Conservation (phyloP, 192 early-diverging fungal genomes). For the Coemansia sp. region DNA sequence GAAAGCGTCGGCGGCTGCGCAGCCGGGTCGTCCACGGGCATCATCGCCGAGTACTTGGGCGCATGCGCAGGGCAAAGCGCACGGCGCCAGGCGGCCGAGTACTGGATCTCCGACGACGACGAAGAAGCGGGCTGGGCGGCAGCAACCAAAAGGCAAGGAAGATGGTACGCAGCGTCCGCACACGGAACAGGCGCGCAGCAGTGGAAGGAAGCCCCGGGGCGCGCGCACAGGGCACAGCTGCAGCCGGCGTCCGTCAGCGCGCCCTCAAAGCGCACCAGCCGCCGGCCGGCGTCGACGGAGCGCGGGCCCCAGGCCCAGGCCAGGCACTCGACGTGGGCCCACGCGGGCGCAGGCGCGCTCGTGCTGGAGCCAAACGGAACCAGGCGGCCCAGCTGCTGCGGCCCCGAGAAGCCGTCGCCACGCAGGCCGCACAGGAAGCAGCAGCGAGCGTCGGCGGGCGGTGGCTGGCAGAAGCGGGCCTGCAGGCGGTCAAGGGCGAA, state of each 20-base stretch:
- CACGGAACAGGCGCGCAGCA: constrained; percentile 53
- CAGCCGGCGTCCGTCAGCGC: constrained; percentile 9
- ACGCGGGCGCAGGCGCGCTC: neutral
- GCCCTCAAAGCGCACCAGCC: constrained; percentile 40
- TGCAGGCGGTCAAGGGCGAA: constrained; percentile 32
- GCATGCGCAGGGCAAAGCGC: constrained; percentile 43
- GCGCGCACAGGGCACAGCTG: constrained; percentile 32
- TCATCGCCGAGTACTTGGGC: constrained; percentile 40
- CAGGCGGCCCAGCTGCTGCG: constrained; percentile 27
- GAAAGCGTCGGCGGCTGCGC: constrained; percentile 15
- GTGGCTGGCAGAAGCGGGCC: constrained; percentile 19
- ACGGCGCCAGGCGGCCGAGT: constrained; percentile 46
- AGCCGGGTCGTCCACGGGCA: constrained; percentile 30
- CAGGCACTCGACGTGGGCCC: constrained; percentile 53
- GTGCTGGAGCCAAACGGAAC: constrained; percentile 17
- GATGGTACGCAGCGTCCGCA: constrained; percentile 38
- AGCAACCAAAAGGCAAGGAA: constrained; percentile 40
- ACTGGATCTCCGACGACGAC: constrained; percentile 32
- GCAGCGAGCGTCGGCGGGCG: constrained; percentile 23
- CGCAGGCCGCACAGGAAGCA: constrained; percentile 44
- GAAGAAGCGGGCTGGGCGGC: neutral
- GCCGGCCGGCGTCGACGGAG: constrained; percentile 2
- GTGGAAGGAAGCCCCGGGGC: constrained; percentile 41
- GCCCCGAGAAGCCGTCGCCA: constrained; percentile 30
- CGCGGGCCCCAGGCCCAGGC: constrained; percentile 57